Evolutionary conservation across 2,329 filamentous ascomycete genomes (phyloP).

Genomic region (Sporothrix phasma): DNA sequence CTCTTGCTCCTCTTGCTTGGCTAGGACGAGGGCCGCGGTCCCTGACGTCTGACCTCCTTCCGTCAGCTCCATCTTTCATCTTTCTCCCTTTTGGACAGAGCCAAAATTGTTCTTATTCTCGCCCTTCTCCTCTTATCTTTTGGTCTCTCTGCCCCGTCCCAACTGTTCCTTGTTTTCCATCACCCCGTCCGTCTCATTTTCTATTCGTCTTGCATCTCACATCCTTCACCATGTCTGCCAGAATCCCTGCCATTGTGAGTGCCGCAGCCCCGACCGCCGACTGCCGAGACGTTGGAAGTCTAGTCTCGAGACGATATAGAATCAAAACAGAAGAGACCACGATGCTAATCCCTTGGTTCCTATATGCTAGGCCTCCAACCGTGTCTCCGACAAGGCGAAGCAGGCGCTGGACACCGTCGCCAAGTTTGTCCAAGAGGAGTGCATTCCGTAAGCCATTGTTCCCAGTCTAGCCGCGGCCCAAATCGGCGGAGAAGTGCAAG

Average conservation of each 20-base stretch:
- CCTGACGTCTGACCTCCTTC: neutral
- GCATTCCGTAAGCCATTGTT: conserved; percentile 53
- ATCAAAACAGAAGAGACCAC: too few relatives aligned
- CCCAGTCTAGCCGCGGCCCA: too few relatives aligned
- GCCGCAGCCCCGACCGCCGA: neutral
- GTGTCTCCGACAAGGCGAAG: conserved; percentile 75
- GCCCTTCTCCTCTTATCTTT: neutral
- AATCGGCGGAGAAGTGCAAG: too few relatives aligned
- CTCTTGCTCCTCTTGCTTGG: conserved; percentile 3
- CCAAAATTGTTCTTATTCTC: conserved; percentile 1
- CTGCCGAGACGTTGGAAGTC: neutral
- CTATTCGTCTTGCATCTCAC: neutral
- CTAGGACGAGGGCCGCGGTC: neutral
- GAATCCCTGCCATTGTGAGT: conserved; percentile 38
- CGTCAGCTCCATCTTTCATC: neutral
- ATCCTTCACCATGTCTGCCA: conserved; percentile 31
- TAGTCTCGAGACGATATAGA: neutral
- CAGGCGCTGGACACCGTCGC: conserved; percentile 79
- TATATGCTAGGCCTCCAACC: conserved; percentile 28
- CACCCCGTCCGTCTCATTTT: neutral
- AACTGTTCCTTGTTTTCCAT: neutral
- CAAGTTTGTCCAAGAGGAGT: conserved; percentile 96
- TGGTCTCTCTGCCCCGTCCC: neutral
- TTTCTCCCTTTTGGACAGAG: neutral
- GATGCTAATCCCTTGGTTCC: neutral